These are phyloP conservation scores for Penicillium psychrosexuale DNA, from an alignment of 2,329 filamentous ascomycete genomes.

Conservation along the genomic window DNA sequence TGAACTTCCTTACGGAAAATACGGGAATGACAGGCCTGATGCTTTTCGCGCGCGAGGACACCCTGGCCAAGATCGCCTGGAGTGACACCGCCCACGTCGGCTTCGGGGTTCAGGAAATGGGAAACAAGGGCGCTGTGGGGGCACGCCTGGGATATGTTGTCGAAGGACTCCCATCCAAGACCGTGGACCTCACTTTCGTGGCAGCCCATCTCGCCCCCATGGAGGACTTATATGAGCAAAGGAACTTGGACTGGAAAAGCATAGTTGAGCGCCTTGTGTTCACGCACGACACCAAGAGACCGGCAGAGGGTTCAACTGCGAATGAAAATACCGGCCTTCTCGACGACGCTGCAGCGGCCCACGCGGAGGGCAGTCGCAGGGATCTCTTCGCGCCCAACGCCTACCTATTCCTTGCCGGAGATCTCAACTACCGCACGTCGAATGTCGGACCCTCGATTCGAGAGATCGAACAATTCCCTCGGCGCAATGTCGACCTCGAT, in stretches of 20 bases:
- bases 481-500: conserved; percentile 49
- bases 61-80: conserved; percentile 57
- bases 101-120: conserved; percentile 82
- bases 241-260: conserved; percentile 85
- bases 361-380: conserved; percentile 29
- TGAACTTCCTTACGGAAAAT: conserved; percentile 67
- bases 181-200: conserved; percentile 75
- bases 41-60: conserved; percentile 68
- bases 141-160: conserved; percentile 63
- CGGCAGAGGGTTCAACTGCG: conserved; percentile 15
- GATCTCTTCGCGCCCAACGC: conserved; percentile 69
- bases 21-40: conserved; percentile 88
- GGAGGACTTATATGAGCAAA: conserved; percentile 70
- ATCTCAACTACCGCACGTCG: conserved; percentile 91
- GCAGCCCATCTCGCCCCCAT: conserved; percentile 84
- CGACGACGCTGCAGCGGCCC: conserved; percentile 16
- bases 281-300: conserved; percentile 27
- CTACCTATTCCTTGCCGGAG: conserved; percentile 82
- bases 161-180: conserved; percentile 38
- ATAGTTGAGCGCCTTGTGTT: conserved; percentile 82
- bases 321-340: conserved; percentile 36
- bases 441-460: conserved; percentile 59
- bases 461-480: conserved; percentile 61
- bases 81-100: conserved; percentile 80
- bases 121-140: conserved; percentile 91